These are phyloP conservation scores for Halocafeteria seosinensis DNA, from an alignment of 108 stramenopile species.

Conservation along the genomic window DNA sequence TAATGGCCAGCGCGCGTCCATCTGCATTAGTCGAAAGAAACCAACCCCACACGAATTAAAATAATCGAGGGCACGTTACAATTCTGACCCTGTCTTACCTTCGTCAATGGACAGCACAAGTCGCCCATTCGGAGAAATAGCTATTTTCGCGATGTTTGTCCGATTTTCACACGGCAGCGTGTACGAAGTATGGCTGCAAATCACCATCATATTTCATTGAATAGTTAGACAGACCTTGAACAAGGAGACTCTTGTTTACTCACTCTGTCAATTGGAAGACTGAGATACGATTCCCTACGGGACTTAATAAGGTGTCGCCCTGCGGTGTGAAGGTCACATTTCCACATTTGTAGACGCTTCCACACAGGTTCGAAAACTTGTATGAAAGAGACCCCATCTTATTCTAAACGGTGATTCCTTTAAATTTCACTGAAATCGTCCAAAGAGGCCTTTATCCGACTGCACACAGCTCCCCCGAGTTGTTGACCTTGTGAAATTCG, in stretches of 20 bases:
- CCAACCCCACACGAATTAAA: constrained; percentile 24
- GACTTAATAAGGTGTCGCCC: constrained; percentile 63
- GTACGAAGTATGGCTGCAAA: constrained; percentile 48
- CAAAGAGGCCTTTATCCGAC: too few species aligned
- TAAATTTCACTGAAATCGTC: too few species aligned
- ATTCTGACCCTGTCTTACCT: not conserved
- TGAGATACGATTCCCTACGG: constrained; percentile 77
- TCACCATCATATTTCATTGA: not conserved
- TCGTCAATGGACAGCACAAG: constrained; percentile 58
- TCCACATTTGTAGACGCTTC: constrained; percentile 69
- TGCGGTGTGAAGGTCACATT: constrained; percentile 75
- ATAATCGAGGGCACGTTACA: not conserved
- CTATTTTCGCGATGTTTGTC: constrained; percentile 64
- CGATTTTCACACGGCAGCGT: constrained; percentile 72
- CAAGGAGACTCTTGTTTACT: not conserved
- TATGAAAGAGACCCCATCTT: constrained; percentile 50
- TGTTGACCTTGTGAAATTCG: too few species aligned
- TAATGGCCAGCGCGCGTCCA: constrained; percentile 30
- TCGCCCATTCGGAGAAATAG: constrained; percentile 59
- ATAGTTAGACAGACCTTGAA: not conserved
- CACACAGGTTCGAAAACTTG: constrained; percentile 73
- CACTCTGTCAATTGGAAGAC: constrained; percentile 57
- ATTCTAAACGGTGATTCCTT: not conserved
- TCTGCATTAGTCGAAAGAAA: constrained; percentile 24
- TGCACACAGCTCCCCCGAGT: too few species aligned